phyloP scores from a whole-genome alignment of 495 filamentous ascomycete species.

The Tuber calosporum region DNA sequence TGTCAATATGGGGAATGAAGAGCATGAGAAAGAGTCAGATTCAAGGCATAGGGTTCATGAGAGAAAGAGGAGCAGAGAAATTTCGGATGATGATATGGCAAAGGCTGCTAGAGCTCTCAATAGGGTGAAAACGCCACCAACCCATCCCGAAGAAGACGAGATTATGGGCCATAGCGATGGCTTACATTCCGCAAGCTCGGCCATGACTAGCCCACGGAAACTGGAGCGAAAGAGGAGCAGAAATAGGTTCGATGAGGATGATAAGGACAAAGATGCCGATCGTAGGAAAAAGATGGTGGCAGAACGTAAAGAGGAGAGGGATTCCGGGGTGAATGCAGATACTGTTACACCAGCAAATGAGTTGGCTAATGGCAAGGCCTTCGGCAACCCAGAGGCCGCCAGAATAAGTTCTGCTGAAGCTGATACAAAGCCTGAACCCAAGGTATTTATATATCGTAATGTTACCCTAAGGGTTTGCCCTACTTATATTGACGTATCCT shows the following conservation, averaged over 20 bases:
- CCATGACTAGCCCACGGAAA: conserved; percentile 32
- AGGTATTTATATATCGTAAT: neutral
- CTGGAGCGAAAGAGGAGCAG: conserved; percentile 37
- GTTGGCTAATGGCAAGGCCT: conserved; percentile 26
- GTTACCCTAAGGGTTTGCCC: neutral
- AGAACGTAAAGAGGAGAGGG: conserved; percentile 36
- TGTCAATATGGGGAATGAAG: conserved; percentile 16
- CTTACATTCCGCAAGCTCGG: conserved; percentile 13
- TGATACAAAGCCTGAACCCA: neutral
- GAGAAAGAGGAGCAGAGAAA: conserved; percentile 41
- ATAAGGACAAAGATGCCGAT: conserved; percentile 34
- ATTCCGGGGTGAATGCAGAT: conserved; percentile 1
- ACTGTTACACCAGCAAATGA: neutral
- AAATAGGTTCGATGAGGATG: conserved; percentile 33
- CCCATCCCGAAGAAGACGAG: conserved; percentile 40
- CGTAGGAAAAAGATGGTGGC: conserved; percentile 33
- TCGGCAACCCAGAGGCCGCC: conserved; percentile 1
- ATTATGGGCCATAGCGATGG: conserved; percentile 32
- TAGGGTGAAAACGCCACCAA: conserved; percentile 40
- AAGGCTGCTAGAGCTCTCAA: conserved; percentile 35
- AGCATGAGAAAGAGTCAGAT: conserved; percentile 18
- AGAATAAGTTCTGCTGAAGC: neutral
- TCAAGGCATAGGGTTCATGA: conserved; percentile 34
- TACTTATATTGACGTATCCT: neutral
- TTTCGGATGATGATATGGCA: conserved; percentile 38